Percentiles rank a stretch among this genome's conserved stretches.
phyloP scores from a whole-genome alignment of 2,329 filamentous ascomycete genomes.

The Penicillium sp. region DNA sequence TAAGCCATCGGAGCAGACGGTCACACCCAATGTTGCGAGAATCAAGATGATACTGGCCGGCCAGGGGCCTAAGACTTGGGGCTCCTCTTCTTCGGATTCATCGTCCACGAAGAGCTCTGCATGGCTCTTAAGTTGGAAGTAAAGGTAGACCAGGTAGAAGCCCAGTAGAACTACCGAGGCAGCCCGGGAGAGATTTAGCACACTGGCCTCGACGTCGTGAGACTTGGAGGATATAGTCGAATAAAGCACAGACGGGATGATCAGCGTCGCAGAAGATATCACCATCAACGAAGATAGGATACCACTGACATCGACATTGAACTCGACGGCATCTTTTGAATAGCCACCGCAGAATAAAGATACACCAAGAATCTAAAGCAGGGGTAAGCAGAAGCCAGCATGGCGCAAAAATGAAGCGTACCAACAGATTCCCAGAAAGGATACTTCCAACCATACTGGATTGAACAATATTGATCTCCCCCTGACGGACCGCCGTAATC shows the following conservation, averaged over 20 bases:
- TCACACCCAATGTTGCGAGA: conserved; percentile 19
- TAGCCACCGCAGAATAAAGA: conserved; percentile 81
- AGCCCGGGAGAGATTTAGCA: conserved; percentile 48
- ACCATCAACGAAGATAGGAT: conserved; percentile 76
- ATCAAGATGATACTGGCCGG: conserved; percentile 19
- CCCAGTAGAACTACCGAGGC: conserved; percentile 56
- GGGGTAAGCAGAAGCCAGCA: not conserved
- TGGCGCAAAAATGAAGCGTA: not conserved
- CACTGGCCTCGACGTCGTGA: conserved; percentile 9
- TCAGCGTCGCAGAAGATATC: conserved; percentile 72
- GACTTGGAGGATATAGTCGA: conserved; percentile 14
- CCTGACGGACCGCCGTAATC: conserved; percentile 71
- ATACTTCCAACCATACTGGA: conserved; percentile 85
- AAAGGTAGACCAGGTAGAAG: conserved; percentile 56
- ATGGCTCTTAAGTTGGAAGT: conserved; percentile 52
- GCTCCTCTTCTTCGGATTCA: conserved; percentile 13
- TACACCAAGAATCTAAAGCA: conserved; percentile 67
- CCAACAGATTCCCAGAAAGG: conserved; percentile 77
- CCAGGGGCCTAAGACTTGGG: conserved; percentile 11
- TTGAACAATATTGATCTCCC: conserved; percentile 77
- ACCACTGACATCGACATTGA: conserved; percentile 84
- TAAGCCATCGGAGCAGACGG: conserved; percentile 37
- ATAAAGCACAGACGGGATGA: conserved; percentile 60
- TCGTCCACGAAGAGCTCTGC: conserved; percentile 17
- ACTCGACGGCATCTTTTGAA: conserved; percentile 71